Evolutionary conservation across 2,329 filamentous ascomycete species (phyloP).

Genomic region (Coniosporium tulheliwenetii): DNA sequence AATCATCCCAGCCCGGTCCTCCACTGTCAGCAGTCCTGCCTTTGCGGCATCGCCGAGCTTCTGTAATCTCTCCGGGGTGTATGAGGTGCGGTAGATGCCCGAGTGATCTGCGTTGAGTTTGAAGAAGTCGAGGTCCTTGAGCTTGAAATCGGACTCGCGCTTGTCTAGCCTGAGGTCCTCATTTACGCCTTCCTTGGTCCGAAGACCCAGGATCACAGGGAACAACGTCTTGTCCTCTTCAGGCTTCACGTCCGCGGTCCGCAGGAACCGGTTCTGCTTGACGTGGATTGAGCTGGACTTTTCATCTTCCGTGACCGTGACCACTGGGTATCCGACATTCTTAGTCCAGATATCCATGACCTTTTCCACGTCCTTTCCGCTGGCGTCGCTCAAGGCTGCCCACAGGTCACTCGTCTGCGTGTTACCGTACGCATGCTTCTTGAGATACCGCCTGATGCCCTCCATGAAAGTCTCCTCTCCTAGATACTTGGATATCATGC

Average conservation of each 20-base stretch:
- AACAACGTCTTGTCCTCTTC: slow-evolving; percentile 82
- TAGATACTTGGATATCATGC: slow-evolving; percentile 93
- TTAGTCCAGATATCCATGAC: slow-evolving; percentile 97
- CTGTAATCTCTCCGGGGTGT: slow-evolving; percentile 64
- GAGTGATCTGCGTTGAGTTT: slow-evolving; percentile 95
- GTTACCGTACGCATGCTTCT: slow-evolving; percentile 94
- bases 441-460: slow-evolving; percentile 78
- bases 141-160: slow-evolving; percentile 62
- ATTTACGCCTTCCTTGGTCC: slow-evolving; percentile 69
- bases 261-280: slow-evolving; percentile 89
- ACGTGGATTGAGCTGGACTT: slow-evolving; percentile 60
- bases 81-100: slow-evolving; percentile 80
- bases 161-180: slow-evolving; percentile 56
- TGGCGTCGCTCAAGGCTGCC: slow-evolving; percentile 73
- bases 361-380: slow-evolving; percentile 76
- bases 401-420: slow-evolving; percentile 84
- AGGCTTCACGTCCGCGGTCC: slow-evolving; percentile 82
- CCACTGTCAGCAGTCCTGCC: slow-evolving; percentile 62
- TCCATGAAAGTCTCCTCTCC: slow-evolving; percentile 89
- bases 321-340: slow-evolving; percentile 83
- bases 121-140: slow-evolving; percentile 75
- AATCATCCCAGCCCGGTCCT: slow-evolving; percentile 90
- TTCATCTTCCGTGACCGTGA: slow-evolving; percentile 67
- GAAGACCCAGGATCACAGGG: slow-evolving; percentile 76
- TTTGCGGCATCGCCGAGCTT: slow-evolving; percentile 83